Evolutionary conservation across 768 basidiomycete genomes (phyloP), one percentile per base, ranked within the genome.

Genomic region (Phylloporus arenicola): DNA sequence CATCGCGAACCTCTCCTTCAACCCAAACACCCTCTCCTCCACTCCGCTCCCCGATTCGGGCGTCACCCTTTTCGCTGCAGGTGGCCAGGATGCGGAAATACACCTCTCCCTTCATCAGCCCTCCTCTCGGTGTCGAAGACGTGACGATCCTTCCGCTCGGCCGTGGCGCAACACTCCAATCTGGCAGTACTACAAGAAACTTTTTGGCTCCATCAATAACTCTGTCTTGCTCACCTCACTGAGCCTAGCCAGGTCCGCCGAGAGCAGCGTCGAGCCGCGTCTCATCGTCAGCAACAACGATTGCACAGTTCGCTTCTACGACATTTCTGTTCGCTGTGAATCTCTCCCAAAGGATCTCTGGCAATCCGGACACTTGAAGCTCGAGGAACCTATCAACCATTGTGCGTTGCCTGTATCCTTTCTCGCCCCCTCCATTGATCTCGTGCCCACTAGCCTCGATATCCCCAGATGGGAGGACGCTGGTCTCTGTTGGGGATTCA

Each of bases 401-500:
- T 87, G 88, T 90, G 57, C 48, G 87, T 74, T 14, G 49, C 44
- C 47, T 29, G 20, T 39, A 35, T 13, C 29, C 41, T 41, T 24
- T 51, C 22, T 35, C 20, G 22, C 30, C 42, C 41, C 27, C 52
- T 47, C 29, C 38, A 14, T 24, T 55, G n/a, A 54, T 37, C 51
- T 56, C 43, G 55, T 46, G 37, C 49, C 37, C 35, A 17, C 39
- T 47, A 94, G 91, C 89, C 4, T 92, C 92, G 9, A 79, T 97
- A 58, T 92, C 92, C 0, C 92, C 91, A 0, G 90, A 95, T 60
- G 87, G 92, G 1, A 79, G 81, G 40, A 92, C 86, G 0, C 76
- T 97, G 13, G 79, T 96, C 1, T 91, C 86, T 3, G 93, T 94
- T 0, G 93, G 94, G 20, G 93, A 97, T 64, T 92, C 92, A 10